Evolutionary conservation across 2,329 filamentous ascomycete genomes (phyloP).

Genomic region (Drechslerella coelobrocha): DNA sequence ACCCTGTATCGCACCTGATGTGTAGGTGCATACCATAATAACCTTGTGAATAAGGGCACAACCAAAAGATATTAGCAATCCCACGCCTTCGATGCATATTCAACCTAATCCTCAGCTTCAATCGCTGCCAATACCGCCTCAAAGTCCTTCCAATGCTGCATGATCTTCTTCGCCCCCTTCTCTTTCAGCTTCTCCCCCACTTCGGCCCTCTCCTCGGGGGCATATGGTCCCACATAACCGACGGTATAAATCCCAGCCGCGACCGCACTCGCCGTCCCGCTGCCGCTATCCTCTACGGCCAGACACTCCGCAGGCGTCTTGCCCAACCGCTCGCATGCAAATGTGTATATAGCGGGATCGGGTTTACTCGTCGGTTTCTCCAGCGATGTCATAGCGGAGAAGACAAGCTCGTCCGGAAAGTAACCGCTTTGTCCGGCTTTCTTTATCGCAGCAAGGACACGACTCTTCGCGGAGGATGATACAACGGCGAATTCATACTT

Average conservation of each 20-base stretch:
- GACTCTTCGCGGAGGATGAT: constrained; percentile 77
- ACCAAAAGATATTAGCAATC: no score
- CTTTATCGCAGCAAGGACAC: constrained; percentile 77
- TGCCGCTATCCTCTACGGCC: constrained; percentile 88
- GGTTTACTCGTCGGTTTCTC: constrained; percentile 85
- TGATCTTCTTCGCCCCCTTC: constrained; percentile 69
- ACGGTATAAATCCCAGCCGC: constrained; percentile 80
- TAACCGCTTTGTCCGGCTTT: constrained; percentile 81
- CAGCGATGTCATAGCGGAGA: constrained; percentile 81
- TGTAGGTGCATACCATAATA: no score
- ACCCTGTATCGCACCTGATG: no score
- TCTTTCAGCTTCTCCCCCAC: constrained; percentile 70
- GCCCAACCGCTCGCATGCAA: constrained; percentile 75
- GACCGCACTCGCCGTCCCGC: constrained; percentile 77
- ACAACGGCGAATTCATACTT: constrained; percentile 81
- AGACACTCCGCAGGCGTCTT: constrained; percentile 75
- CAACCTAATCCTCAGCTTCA: background rate
- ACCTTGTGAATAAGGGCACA: no score
- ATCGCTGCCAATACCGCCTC: constrained; percentile 58
- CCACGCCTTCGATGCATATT: no score
- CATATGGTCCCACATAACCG: constrained; percentile 83
- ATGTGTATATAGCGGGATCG: constrained; percentile 84
- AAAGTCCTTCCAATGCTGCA: constrained; percentile 68
- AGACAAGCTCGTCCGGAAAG: constrained; percentile 77
- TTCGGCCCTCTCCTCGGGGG: constrained; percentile 64